Base-by-base conservation (phyloP, 371 early-diverging fungal species). In the Furculomyces boomerangus region DNA sequence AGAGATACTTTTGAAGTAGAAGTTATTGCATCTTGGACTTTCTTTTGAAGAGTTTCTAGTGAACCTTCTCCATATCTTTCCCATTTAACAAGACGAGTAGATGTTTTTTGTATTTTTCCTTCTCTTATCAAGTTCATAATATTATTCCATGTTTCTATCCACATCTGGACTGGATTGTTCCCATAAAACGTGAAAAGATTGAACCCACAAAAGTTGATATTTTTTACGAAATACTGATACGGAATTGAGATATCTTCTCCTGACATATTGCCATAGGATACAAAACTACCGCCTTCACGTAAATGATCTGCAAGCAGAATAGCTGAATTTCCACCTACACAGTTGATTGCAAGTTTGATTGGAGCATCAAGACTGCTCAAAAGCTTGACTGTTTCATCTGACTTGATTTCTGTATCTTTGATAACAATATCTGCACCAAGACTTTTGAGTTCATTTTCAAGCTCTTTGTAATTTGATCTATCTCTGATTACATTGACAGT, bases 261-360 rank as follows among this genome's bases (percentile, higher is more conserved):
- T 13, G 90, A 81, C 93, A 97, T 94, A 30, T 83, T 91, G 20
- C 97, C 93, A 60, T 88, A 88, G 20, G 80, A 84, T 8, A 84
- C 76, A 56, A 67, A 7, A 56, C 1, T 22, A 25, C 41, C 55
- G 3, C 10, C 52, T 8, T 2, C 14, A 13, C 2, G 65, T 25
- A 88, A 51, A 54, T 73, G 66, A 47, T 81, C 76, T 1, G 83
- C 80, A 75, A 93, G 70, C 45, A 80, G 81, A 24, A 83, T 78
- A 1, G 91, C 83, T 20, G 67, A 64, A 50, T 84, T 79, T 8
- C 97, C 97, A 2, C 95, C 89, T 1, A 93, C 92, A 62, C 92
- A 87, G 61, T 96, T 93, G 3, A 96, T 71, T 0, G 81, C 95
- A 31, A 96, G 70, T 20, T 71, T 64, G 45, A 78, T 68, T 16